Percentiles rank a stretch among this genome's conserved stretches.
phyloP scores from a whole-genome alignment of 2,329 filamentous ascomycete species.

The Fusarium pseudonygamai region DNA sequence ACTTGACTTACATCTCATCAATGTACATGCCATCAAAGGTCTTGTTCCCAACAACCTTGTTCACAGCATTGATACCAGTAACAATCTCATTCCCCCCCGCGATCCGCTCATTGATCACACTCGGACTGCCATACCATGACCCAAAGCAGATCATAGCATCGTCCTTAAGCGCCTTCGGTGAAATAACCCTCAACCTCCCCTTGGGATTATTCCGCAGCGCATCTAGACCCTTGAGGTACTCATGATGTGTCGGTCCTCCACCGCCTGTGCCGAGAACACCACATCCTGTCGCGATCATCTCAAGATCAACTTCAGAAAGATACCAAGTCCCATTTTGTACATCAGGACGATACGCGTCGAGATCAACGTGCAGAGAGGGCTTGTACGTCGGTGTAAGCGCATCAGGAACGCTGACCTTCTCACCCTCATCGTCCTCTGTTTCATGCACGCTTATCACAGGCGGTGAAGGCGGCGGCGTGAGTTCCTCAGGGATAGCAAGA shows the following conservation, averaged over 20 bases:
- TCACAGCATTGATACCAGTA: slow-evolving; percentile 49
- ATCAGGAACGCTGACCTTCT: slow-evolving; percentile 44
- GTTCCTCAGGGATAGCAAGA: slow-evolving; percentile 44
- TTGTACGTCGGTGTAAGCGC: slow-evolving; percentile 45
- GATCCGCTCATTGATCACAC: slow-evolving; percentile 52
- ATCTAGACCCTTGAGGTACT: slow-evolving; percentile 56
- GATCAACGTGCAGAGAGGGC: slow-evolving; percentile 45
- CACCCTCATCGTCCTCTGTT: slow-evolving; percentile 34
- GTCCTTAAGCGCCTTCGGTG: slow-evolving; percentile 50
- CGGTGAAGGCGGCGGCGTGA: slow-evolving; percentile 37
- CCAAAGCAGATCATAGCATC: slow-evolving; percentile 53
- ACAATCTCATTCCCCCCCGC: slow-evolving; percentile 50
- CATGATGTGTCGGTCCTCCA: slow-evolving; percentile 51
- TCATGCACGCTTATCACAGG: slow-evolving; percentile 6
- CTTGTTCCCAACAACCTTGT: slow-evolving; percentile 46
- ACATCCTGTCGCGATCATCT: slow-evolving; percentile 49
- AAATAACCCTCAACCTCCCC: slow-evolving; percentile 53
- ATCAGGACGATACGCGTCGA: slow-evolving; percentile 45
- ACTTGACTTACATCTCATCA: slow-evolving; percentile 50
- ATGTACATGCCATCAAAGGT: slow-evolving; percentile 48
- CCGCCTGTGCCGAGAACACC: slow-evolving; percentile 51
- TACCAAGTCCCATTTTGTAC: slow-evolving; percentile 48
- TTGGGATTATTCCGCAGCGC: slow-evolving; percentile 46
- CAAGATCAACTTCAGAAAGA: slow-evolving; percentile 49
- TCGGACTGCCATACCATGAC: slow-evolving; percentile 57